These are phyloP conservation scores for Hortiboletus campestris DNA, from an alignment of 768 basidiomycete species.

Conservation along the genomic window DNA sequence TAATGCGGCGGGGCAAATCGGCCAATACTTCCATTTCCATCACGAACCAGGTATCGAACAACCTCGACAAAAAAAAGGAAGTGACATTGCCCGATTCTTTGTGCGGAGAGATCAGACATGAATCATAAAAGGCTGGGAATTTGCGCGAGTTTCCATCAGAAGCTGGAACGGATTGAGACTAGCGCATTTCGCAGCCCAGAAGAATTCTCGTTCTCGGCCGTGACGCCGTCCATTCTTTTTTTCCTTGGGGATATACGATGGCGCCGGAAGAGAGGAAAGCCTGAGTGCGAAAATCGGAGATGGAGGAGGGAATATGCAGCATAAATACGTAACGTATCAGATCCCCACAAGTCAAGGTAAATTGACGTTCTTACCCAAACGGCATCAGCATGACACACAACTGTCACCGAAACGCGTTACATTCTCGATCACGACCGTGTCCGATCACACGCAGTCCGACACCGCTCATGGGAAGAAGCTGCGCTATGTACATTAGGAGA, in stretches of 20 bases:
- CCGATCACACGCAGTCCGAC: slow-evolving; percentile 5
- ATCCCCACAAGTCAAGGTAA: slow-evolving; percentile 31
- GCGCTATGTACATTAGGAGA: slow-evolving; percentile 34
- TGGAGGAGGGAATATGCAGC: slow-evolving; percentile 1
- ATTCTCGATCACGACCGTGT: slow-evolving; percentile 14
- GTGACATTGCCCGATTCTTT: not conserved
- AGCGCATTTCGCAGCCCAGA: slow-evolving; percentile 2
- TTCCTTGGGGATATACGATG: slow-evolving; percentile 5
- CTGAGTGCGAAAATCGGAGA: slow-evolving; percentile 13
- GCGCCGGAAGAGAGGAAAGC: slow-evolving; percentile 14
- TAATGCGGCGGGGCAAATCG: not conserved
- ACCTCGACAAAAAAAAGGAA: slow-evolving; percentile 1
- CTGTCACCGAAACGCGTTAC: slow-evolving; percentile 11
- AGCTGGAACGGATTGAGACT: slow-evolving; percentile 19
- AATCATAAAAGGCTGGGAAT: slow-evolving; percentile 4
- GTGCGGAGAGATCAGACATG: slow-evolving; percentile 10
- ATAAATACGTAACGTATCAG: slow-evolving; percentile 29
- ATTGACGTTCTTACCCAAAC: slow-evolving; percentile 29
- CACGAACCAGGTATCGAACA: not conserved
- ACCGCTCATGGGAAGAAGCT: slow-evolving; percentile 2
- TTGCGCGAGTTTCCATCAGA: slow-evolving; percentile 32
- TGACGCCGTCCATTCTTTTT: slow-evolving; percentile 4
- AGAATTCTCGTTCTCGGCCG: slow-evolving; percentile 3
- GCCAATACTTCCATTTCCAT: slow-evolving; percentile 2
- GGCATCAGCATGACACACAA: slow-evolving; percentile 32